Conservation (phyloP, 2,329 filamentous ascomycete genomes). For the Coniochaeta pulveracea region DNA sequence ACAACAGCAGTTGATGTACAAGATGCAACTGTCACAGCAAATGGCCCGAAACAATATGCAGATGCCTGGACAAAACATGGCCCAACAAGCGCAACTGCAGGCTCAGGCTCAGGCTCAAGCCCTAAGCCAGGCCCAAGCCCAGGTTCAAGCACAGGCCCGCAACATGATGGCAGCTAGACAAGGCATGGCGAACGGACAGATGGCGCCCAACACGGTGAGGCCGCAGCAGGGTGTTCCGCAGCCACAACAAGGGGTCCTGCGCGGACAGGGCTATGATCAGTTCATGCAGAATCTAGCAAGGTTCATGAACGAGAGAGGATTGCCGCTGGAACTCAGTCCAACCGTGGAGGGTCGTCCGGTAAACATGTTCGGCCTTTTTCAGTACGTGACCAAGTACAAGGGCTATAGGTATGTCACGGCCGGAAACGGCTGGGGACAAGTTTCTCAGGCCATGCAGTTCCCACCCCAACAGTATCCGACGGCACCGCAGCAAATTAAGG, state of each 20-base stretch:
- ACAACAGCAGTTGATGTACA: constrained; percentile 9
- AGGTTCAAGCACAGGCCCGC: constrained; percentile 19
- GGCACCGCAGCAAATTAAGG: constrained; percentile 58
- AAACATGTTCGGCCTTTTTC: constrained; percentile 67
- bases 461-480: constrained; percentile 50
- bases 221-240: constrained; percentile 29
- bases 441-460: constrained; percentile 56
- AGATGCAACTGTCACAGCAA: constrained; percentile 63
- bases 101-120: constrained; percentile 9
- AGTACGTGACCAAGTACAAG: constrained; percentile 62
- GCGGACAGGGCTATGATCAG: constrained; percentile 44
- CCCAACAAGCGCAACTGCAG: constrained; percentile 11
- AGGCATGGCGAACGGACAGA: constrained; percentile 45
- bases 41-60: constrained; percentile 46
- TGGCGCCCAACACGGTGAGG: constrained; percentile 34
- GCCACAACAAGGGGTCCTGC: constrained; percentile 12
- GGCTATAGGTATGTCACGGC: constrained; percentile 65
- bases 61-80: constrained; percentile 11
- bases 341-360: constrained; percentile 63
- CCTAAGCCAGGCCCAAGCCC: constrained; percentile 11
- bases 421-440: constrained; percentile 59
- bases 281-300: constrained; percentile 66
- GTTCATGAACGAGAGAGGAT: constrained; percentile 66
- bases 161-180: constrained; percentile 39
- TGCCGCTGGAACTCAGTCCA: constrained; percentile 66